Evolutionary conservation across 2,329 filamentous ascomycete genomes (phyloP).

Genomic region (Penicillium sp.): DNA sequence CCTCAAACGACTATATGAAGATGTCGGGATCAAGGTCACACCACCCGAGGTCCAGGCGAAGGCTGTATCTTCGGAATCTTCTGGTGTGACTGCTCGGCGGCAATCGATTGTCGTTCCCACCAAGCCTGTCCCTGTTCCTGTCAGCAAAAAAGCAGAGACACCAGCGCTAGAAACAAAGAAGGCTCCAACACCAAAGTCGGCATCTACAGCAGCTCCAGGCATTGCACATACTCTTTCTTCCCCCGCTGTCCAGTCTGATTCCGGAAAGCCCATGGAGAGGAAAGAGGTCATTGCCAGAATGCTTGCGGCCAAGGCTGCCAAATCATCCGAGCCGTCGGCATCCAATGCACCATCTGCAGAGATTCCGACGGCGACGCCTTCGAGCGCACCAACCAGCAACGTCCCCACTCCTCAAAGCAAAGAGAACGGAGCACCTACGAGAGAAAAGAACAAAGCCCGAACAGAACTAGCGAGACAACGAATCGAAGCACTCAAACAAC

Average conservation of each 20-base stretch:
- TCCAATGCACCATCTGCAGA: slow-evolving; percentile 14
- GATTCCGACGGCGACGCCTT: slow-evolving; percentile 6
- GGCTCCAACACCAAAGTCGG: not conserved
- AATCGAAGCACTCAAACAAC: slow-evolving; percentile 69
- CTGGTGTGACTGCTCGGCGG: not conserved
- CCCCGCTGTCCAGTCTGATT: slow-evolving; percentile 4
- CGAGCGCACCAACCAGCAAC: no score
- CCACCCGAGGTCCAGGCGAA: slow-evolving; percentile 7
- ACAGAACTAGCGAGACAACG: slow-evolving; percentile 76
- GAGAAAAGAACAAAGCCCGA: slow-evolving; percentile 58
- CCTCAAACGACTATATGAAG: slow-evolving; percentile 63
- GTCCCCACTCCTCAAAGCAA: slow-evolving; percentile 21
- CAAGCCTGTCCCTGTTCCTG: not conserved
- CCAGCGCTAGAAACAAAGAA: not conserved
- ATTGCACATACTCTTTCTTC: no score
- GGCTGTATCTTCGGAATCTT: not conserved
- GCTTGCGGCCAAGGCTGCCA: slow-evolving; percentile 68
- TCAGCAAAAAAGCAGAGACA: not conserved
- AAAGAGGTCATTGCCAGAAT: slow-evolving; percentile 75
- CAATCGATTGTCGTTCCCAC: slow-evolving; percentile 8
- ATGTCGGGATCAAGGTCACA: slow-evolving; percentile 58
- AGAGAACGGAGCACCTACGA: slow-evolving; percentile 30
- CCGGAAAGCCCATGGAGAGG: slow-evolving; percentile 57
- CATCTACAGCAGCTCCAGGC: not conserved
- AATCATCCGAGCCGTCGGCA: slow-evolving; percentile 31